Percentiles rank a stretch among this genome's conserved stretches.
Evolutionary conservation across 345 rosid genomes (phyloP).

Genomic region (Murraya koenigii): DNA sequence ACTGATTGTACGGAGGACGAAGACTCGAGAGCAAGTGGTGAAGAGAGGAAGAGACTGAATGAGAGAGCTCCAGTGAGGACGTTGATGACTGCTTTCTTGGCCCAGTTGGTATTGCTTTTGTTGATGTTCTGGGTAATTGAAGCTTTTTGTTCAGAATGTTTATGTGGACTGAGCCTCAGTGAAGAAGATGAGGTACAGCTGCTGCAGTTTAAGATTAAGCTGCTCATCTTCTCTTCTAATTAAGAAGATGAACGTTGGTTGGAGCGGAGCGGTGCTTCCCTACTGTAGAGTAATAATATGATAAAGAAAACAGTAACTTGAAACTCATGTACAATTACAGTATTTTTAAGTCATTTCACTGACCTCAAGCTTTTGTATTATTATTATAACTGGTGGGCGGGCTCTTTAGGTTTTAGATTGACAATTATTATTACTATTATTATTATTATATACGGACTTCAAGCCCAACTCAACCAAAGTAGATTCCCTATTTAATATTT

Average conservation of each 20-base stretch:
- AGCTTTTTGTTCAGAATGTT: not conserved
- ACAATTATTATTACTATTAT: too few relatives aligned
- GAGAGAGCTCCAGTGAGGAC: constrained; percentile 60
- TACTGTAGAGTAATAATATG: too few relatives aligned
- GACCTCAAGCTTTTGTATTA: too few relatives aligned
- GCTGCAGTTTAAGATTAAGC: constrained; percentile 38
- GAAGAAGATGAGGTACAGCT: constrained; percentile 26
- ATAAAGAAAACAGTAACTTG: too few relatives aligned
- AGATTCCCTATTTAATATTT: too few relatives aligned
- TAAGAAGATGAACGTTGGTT: not conserved
- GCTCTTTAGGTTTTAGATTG: too few relatives aligned
- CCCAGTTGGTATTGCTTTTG: not conserved
- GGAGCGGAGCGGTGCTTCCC: not conserved
- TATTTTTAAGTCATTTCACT: too few relatives aligned
- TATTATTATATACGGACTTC: too few relatives aligned
- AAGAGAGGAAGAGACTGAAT: constrained; percentile 51
- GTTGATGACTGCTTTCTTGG: constrained; percentile 38
- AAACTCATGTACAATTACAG: too few relatives aligned
- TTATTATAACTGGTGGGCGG: too few relatives aligned
- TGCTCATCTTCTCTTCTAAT: constrained; percentile 36
- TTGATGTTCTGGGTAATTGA: not conserved
- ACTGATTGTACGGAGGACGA: constrained; percentile 16
- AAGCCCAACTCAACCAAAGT: too few relatives aligned
- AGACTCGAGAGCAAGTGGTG: constrained; percentile 44
- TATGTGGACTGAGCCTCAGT: not conserved